These are phyloP conservation scores for Yarrowia osloensis DNA, from an alignment of 805 yeast species.

Conservation along the genomic window DNA sequence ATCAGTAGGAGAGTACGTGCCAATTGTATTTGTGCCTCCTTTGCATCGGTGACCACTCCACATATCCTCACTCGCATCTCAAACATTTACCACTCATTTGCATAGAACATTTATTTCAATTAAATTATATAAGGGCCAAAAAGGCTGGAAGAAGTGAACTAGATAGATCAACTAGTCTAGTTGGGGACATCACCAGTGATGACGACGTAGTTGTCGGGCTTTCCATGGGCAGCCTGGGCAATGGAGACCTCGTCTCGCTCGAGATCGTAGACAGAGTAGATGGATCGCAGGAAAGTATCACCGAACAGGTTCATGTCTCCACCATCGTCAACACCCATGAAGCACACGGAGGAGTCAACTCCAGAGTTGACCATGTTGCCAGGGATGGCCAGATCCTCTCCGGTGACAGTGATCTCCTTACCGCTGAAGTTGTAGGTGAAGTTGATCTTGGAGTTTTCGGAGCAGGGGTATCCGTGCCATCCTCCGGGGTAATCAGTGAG, in stretches of 20 bases:
- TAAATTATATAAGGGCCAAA: background rate
- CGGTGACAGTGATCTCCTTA: conserved; percentile 14
- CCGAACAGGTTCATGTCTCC: conserved; percentile 47
- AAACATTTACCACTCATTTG: background rate
- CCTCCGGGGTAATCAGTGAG: conserved; percentile 41
- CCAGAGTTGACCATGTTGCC: background rate
- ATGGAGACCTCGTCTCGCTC: conserved; percentile 58
- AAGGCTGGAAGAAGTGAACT: background rate
- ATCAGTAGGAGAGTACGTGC: background rate
- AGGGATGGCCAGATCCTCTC: background rate
- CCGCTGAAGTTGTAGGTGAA: conserved; percentile 57
- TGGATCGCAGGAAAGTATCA: conserved; percentile 60
- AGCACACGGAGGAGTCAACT: background rate
- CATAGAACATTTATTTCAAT: background rate
- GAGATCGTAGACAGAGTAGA: conserved; percentile 65
- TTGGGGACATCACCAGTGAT: too few species aligned
- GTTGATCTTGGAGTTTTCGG: conserved; percentile 34
- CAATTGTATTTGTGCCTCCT: background rate
- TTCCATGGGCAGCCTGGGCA: conserved; percentile 48
- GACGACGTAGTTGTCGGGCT: conserved; percentile 1
- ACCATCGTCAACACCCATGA: background rate
- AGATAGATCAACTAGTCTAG: background rate
- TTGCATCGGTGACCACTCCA: background rate
- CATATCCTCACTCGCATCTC: background rate
- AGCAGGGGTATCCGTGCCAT: conserved; percentile 12